A percentile compares a stretch with the other conserved stretches of the same genome.
phyloP scores from a whole-genome alignment of 768 basidiomycete species.

The Mycena galericulata region DNA sequence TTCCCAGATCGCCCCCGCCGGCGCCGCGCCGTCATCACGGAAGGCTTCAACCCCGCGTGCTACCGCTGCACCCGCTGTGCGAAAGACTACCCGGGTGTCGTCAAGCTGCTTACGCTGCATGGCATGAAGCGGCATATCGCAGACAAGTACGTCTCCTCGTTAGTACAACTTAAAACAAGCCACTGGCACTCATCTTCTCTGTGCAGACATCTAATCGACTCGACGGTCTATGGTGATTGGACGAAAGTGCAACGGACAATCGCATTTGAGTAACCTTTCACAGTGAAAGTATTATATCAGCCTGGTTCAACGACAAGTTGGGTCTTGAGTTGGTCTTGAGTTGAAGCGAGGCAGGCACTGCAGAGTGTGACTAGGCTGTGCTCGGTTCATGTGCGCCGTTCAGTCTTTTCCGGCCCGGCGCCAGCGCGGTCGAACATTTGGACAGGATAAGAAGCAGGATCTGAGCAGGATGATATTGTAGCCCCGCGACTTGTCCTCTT shows the following conservation, averaged over 20 bases:
- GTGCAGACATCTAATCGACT: neutral
- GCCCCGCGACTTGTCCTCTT: no score
- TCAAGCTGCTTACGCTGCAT: neutral
- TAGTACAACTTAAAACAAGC: neutral
- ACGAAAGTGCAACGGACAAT: neutral
- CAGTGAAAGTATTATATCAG: no score
- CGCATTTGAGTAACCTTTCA: no score
- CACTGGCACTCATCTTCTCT: neutral
- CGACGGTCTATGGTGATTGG: neutral
- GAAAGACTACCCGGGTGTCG: neutral
- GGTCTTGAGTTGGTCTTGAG: no score
- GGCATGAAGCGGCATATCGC: neutral
- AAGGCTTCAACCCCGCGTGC: neutral
- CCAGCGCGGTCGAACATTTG: no score
- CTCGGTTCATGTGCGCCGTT: no score
- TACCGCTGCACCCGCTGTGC: slow-evolving; percentile 3
- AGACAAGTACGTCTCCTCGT: neutral
- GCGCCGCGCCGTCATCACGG: neutral
- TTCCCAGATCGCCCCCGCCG: neutral
- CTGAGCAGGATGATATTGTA: no score
- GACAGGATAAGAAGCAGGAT: no score
- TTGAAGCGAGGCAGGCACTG: no score
- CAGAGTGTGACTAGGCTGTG: no score
- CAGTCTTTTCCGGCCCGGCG: no score
- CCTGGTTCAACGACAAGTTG: no score